phyloP scores from a whole-genome alignment of 2,329 filamentous ascomycete species.

The Colletotrichum liriopes region DNA sequence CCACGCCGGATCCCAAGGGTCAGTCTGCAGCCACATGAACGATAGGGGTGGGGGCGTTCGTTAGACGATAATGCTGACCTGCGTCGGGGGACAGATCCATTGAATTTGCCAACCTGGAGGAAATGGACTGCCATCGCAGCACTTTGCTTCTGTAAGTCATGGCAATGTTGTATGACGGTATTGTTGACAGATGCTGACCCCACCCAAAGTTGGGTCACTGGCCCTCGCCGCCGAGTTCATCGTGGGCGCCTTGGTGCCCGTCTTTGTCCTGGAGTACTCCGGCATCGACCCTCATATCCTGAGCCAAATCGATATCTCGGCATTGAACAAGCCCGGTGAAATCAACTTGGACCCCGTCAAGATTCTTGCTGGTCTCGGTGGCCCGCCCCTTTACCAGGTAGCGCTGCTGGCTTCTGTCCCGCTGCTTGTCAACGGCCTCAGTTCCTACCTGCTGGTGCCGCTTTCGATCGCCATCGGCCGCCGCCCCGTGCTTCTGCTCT shows the following conservation, averaged over 20 bases:
- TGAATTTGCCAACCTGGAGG: slow-evolving; percentile 51
- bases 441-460: slow-evolving; percentile 56
- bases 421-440: slow-evolving; percentile 54
- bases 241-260: slow-evolving; percentile 51
- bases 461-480: slow-evolving; percentile 56
- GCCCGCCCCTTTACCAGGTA: slow-evolving; percentile 50
- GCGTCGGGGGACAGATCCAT: slow-evolving; percentile 46
- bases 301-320: slow-evolving; percentile 45
- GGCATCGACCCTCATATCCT: slow-evolving; percentile 52
- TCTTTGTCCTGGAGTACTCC: slow-evolving; percentile 55
- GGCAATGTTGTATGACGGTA: too few relatives aligned
- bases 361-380: slow-evolving; percentile 48
- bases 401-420: slow-evolving; percentile 53
- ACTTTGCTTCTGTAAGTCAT: slow-evolving; percentile 50
- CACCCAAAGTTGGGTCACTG: slow-evolving; percentile 38
- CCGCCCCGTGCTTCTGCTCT: slow-evolving; percentile 54
- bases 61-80: slow-evolving; percentile 16
- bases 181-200: not conserved
- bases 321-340: slow-evolving; percentile 39
- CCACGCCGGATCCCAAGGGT: slow-evolving; percentile 52
- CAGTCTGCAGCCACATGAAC: not conserved
- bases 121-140: slow-evolving; percentile 51
- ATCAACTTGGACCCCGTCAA: slow-evolving; percentile 49
- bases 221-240: slow-evolving; percentile 45
- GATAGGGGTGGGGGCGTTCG: too few relatives aligned